Evolutionary conservation across 2,329 filamentous ascomycete genomes (phyloP).

Genomic region (Aspergillus clavatus): DNA sequence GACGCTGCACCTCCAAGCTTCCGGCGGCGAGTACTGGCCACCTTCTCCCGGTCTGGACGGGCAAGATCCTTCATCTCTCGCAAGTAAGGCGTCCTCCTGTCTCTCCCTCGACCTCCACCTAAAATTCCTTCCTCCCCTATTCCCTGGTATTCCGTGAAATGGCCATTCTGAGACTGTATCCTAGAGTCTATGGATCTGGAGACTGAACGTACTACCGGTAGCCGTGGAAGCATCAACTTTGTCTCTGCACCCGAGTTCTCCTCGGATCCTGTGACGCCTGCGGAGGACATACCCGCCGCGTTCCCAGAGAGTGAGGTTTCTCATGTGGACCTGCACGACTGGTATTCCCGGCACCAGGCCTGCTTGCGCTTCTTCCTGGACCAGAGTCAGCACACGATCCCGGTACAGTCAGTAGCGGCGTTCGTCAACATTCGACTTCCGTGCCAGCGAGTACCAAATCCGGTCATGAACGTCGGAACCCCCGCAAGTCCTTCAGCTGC

Average conservation of each 20-base stretch:
- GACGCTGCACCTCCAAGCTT: constrained; percentile 27
- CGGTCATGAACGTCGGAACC: constrained; percentile 32
- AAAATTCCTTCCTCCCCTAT: background rate
- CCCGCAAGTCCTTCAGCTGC: constrained; percentile 26
- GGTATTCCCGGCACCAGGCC: constrained; percentile 82
- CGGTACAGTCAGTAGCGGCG: constrained; percentile 80
- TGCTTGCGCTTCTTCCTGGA: constrained; percentile 88
- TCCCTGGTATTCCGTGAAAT: constrained; percentile 42
- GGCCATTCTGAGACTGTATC: constrained; percentile 48
- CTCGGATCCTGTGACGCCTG: background rate
- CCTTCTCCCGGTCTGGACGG: constrained; percentile 26
- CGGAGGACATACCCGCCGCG: constrained; percentile 11
- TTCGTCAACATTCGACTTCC: constrained; percentile 90
- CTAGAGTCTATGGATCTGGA: constrained; percentile 25
- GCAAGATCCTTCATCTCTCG: constrained; percentile 24
- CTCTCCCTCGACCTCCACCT: background rate
- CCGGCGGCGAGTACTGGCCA: constrained; percentile 29
- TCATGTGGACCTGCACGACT: constrained; percentile 66
- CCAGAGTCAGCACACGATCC: constrained; percentile 71
- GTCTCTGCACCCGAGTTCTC: constrained; percentile 7
- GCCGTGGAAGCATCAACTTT: constrained; percentile 14
- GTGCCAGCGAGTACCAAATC: constrained; percentile 60
- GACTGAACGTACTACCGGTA: constrained; percentile 25
- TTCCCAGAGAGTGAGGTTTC: constrained; percentile 29
- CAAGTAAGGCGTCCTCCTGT: too few relatives aligned